Base-by-base conservation (phyloP, 208 protist genomes). In the Acanthamoeba culbertsoni region DNA sequence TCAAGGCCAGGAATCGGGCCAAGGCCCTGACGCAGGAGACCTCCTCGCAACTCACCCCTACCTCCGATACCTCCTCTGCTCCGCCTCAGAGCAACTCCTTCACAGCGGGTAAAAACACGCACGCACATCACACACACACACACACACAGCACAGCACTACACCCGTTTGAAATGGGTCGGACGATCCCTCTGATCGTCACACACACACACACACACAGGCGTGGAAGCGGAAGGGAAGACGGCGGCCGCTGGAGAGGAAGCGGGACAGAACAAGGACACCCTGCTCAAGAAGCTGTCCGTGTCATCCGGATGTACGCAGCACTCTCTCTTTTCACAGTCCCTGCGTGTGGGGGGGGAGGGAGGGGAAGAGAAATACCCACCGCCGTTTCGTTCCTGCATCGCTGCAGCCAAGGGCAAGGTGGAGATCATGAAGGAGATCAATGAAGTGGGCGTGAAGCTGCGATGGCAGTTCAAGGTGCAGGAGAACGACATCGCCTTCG, bases 401-500 rank as follows among this genome's bases (percentile, higher is more conserved):
- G 12, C 20, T 75, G 28, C 40, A 51, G 51, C 43, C 35, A 89
- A 89, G 79, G 79, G 79, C 31, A 59, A 42, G 48, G 31, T 89
- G 1, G 79, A 89, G 51, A 40, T 89, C 26, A 8, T 37, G 2
- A 63, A 45, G 53, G 51, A 89, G n/a, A 63, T 89, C 45, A 42
- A 89, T 12, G 53, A 65, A 35, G 79, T 89, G 0, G 79, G 79
- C 51, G 53, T 45, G 14, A 10, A 37, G 0, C 53, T 89, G 42
- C 79, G 79, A 33, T 89, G 79, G 79, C 45, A 31, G 5, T 89
- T 89, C 79, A 57, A 65, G 45, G 43, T 31, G 33, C 51, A 89
- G 79, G 79, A 89, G 10, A 89, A 89, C 35, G 79, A 89, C 53
- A 89, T 89, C 40, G 79, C 79, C 20, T 89, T 89, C n/a, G 79